Base-by-base conservation (phyloP, 371 early-diverging fungal genomes). In the Ordospora pajunii region DNA sequence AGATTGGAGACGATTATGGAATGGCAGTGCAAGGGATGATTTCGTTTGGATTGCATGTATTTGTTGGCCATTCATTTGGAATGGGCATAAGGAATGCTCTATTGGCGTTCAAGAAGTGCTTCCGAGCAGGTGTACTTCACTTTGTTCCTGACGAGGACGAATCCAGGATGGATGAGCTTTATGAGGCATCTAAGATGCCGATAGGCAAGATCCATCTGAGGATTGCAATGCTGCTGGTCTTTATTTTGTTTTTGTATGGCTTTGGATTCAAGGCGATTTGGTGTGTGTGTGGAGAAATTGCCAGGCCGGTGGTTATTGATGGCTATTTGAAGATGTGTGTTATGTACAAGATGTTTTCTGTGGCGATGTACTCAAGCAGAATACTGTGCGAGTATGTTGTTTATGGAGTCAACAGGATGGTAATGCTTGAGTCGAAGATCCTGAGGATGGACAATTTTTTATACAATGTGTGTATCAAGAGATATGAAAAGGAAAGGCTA, bases 61-160 rank as follows among this genome's bases (percentile, higher is more conserved):
- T 40, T 14, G 32, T 58, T 58, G 58, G 58, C 17, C 40, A 58
- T 14, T 37, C 58, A 11, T 58, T 58, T 14, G 40, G 58, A 27
- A 58, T 58, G 27, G 58, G 27, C 27, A 58, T 58, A 25, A 58
- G 58, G 40, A 58, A 58, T 14, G n/a, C 32, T 19, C 40, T 58
- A 6, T 32, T 58, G 17, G 40, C 37, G n/a, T 58, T 58, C 58
- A 58, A 58, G 37, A 58, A 40, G 17, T 58, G 58, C 17, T 58
- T 58, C 58, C 58, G 58, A 40, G 37, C 58, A 14, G 58, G 58
- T 7, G 58, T 58, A n/a, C 25, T 58, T 7, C 58, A 58, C 58
- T 58, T 58, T 12, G 37, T 58, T 14, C 58, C 58, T 4, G 58
- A 58, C 25, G 58, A 58, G 8, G 58, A 58, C 11, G 58, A 58